Conservation (phyloP, 2,329 filamentous ascomycete genomes). For the Nannizziopsis arthrosporioides region DNA sequence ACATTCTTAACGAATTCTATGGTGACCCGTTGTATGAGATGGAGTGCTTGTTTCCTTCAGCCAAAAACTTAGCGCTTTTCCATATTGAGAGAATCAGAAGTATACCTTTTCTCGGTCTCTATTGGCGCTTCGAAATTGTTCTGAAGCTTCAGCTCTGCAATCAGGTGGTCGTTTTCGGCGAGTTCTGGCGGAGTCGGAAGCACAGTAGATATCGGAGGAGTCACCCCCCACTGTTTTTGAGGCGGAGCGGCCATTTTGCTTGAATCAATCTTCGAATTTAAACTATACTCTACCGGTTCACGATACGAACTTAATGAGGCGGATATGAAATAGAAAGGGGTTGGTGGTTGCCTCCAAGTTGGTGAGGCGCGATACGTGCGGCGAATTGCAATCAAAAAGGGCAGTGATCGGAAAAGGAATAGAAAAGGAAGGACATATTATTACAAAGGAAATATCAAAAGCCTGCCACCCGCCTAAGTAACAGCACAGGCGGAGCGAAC, state of each 20-base stretch:
- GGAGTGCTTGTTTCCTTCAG: constrained; percentile 57
- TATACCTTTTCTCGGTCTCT: constrained; percentile 70
- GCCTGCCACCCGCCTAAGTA: constrained; percentile 5
- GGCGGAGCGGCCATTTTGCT: constrained; percentile 29
- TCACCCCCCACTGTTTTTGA: constrained; percentile 56
- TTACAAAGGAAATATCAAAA: constrained; percentile 8
- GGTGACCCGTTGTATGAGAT: constrained; percentile 65
- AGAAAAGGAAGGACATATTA: constrained; percentile 2
- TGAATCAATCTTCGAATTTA: background rate
- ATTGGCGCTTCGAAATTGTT: constrained; percentile 81
- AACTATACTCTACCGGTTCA: background rate
- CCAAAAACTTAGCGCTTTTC: background rate
- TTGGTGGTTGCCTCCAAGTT: background rate
- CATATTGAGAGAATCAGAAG: background rate
- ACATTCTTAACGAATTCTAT: constrained; percentile 80
- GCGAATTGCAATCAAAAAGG: background rate
- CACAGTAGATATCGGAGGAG: constrained; percentile 65
- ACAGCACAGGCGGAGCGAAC: constrained; percentile 1
- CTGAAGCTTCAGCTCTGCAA: constrained; percentile 73
- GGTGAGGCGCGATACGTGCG: background rate
- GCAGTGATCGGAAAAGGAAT: background rate
- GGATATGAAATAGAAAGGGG: background rate
- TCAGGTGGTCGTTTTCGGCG: constrained; percentile 62
- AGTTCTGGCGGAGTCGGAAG: constrained; percentile 69
- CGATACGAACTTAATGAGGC: background rate